Evolutionary conservation across 257 asterid genomes (phyloP).

Genomic region (Fraxinus pennsylvanica): DNA sequence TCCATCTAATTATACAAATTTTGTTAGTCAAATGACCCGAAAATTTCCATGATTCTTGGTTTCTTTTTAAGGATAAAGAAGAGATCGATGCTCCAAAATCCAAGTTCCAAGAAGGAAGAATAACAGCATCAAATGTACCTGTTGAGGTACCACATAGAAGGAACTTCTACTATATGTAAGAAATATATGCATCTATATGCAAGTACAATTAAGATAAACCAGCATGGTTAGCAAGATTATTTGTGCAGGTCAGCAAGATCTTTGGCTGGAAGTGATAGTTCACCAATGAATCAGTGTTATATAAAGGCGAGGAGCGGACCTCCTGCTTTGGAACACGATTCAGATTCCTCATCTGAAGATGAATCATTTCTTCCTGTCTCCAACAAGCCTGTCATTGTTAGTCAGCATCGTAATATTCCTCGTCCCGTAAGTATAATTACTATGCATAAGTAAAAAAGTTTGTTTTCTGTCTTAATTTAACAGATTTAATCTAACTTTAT

Average conservation of each 20-base stretch:
- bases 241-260: conserved; percentile 61
- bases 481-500: too few relatives aligned
- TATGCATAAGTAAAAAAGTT: too few relatives aligned
- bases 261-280: conserved; percentile 49
- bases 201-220: too few relatives aligned
- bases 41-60: background rate
- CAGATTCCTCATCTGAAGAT: conserved; percentile 41
- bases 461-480: too few relatives aligned
- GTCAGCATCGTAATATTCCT: conserved; percentile 45
- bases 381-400: background rate
- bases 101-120: conserved; percentile 15
- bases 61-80: conserved; percentile 24
- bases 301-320: conserved; percentile 55
- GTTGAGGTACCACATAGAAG: conserved; percentile 40
- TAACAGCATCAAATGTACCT: conserved; percentile 25
- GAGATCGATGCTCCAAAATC: conserved; percentile 23
- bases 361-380: conserved; percentile 7
- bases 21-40: background rate
- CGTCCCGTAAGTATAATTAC: conserved; percentile 32
- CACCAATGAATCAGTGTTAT: conserved; percentile 32
- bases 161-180: conserved; percentile 47
- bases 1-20: background rate
- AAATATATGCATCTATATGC: too few relatives aligned
- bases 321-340: conserved; percentile 36
- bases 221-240: too few relatives aligned